These are phyloP conservation scores for Ogataea glucozyma DNA, from an alignment of 805 yeast genomes.

Conservation along the genomic window DNA sequence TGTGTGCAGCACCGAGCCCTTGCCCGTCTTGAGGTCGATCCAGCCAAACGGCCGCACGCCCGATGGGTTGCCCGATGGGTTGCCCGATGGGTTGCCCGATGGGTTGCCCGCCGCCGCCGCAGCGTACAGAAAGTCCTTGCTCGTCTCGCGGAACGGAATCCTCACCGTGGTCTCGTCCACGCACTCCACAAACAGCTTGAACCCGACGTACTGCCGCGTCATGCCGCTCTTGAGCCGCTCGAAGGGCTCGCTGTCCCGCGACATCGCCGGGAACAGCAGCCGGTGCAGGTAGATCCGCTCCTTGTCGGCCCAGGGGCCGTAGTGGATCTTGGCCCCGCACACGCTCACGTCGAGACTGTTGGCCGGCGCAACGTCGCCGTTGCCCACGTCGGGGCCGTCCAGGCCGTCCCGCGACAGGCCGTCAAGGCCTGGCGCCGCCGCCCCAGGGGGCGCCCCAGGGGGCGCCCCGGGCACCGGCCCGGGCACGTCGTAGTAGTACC, in stretches of 20 bases:
- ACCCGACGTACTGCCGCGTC: conserved; percentile 55
- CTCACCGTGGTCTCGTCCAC: conserved; percentile 68
- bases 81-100: conserved; percentile 3
- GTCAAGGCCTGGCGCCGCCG: too few species aligned
- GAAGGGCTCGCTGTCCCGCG: conserved; percentile 53
- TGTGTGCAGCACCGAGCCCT: conserved; percentile 50
- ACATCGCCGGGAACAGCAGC: conserved; percentile 66
- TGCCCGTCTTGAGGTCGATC: conserved; percentile 70
- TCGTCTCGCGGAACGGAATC: conserved; percentile 80
- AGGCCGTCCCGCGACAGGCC: conserved; percentile 10
- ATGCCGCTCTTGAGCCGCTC: conserved; percentile 46
- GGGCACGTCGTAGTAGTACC: conserved; percentile 70
- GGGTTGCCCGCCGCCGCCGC: conserved; percentile 6
- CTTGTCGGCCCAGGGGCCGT: conserved; percentile 96
- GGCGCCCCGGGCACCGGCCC: conserved; percentile 55
- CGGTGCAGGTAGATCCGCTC: conserved; percentile 68
- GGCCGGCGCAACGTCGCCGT: conserved; percentile 57
- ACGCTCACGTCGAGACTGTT: conserved; percentile 62
- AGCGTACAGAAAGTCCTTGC: conserved; percentile 60
- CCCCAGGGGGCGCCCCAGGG: too few species aligned
- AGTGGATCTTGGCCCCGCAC: conserved; percentile 65
- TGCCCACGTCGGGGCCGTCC: conserved; percentile 57
- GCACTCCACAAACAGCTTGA: conserved; percentile 55
- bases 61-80: conserved; percentile 12
- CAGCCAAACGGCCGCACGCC: conserved; percentile 80